Conservation (phyloP, 2,329 filamentous ascomycete species). For the Aureobasidium musti region DNA sequence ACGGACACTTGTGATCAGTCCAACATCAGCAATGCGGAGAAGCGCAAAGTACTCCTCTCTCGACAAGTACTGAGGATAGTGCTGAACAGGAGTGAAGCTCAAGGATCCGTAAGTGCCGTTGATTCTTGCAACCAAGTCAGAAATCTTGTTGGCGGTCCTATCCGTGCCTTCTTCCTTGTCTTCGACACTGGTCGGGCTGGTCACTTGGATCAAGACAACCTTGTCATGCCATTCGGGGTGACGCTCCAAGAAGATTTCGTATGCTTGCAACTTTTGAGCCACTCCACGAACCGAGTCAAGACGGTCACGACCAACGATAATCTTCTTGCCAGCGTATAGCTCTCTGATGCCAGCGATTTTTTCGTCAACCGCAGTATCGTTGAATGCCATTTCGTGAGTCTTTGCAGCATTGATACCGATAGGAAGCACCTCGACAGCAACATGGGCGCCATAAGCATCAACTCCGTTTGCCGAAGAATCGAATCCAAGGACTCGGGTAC, state of each 20-base stretch:
- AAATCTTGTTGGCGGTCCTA: slow-evolving; percentile 84
- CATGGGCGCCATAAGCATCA: slow-evolving; percentile 83
- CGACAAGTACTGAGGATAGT: slow-evolving; percentile 90
- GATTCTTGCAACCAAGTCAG: slow-evolving; percentile 86
- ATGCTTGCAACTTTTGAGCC: slow-evolving; percentile 92
- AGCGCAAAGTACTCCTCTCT: slow-evolving; percentile 93
- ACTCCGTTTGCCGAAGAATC: slow-evolving; percentile 82
- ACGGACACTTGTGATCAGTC: slow-evolving; percentile 89
- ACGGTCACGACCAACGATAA: slow-evolving; percentile 93
- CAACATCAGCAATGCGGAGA: slow-evolving; percentile 86
- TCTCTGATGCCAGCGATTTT: slow-evolving; percentile 71
- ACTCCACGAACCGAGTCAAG: slow-evolving; percentile 90
- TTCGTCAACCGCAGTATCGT: slow-evolving; percentile 67
- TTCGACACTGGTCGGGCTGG: slow-evolving; percentile 70
- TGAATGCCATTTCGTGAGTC: slow-evolving; percentile 74
- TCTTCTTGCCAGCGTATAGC: slow-evolving; percentile 84
- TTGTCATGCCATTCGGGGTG: slow-evolving; percentile 91
- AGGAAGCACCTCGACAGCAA: slow-evolving; percentile 89
- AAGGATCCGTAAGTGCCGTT: slow-evolving; percentile 88
- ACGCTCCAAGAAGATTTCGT: slow-evolving; percentile 85
- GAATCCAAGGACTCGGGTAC: slow-evolving; percentile 86
- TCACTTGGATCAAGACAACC: slow-evolving; percentile 93
- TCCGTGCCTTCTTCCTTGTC: slow-evolving; percentile 71
- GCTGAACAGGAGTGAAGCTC: slow-evolving; percentile 86
- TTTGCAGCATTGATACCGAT: slow-evolving; percentile 90